Percentiles rank a stretch among this genome's conserved stretches.
These are phyloP conservation scores for Chytriomyces hyalinus DNA, from an alignment of 192 early-diverging fungal genomes.

Conservation along the genomic window DNA sequence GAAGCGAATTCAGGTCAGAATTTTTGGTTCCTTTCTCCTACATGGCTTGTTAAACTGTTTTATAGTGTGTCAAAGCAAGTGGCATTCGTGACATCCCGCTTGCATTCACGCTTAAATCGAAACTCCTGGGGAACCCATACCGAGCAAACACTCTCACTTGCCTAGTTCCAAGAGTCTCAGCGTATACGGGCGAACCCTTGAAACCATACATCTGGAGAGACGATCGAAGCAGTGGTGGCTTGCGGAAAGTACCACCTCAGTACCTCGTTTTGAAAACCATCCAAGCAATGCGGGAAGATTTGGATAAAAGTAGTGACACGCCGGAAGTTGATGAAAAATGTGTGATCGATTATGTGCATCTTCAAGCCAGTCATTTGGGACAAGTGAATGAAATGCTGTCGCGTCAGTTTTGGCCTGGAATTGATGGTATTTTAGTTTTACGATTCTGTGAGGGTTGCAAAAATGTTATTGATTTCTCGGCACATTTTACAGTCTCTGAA, in stretches of 20 bases:
- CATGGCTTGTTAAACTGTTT: conserved; percentile 21
- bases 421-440: conserved; percentile 65
- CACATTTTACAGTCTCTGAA: conserved; percentile 69
- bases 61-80: conserved; percentile 31
- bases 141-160: conserved; percentile 62
- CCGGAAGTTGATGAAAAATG: too few relatives aligned
- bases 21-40: conserved; percentile 16
- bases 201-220: conserved; percentile 85
- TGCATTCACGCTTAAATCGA: conserved; percentile 73
- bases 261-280: conserved; percentile 6
- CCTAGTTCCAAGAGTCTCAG: conserved; percentile 61
- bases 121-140: conserved; percentile 69
- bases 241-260: background rate
- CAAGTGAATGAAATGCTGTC: conserved; percentile 80
- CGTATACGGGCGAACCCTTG: conserved; percentile 75
- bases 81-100: conserved; percentile 64
- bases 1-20: conserved; percentile 7
- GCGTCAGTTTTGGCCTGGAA: conserved; percentile 85
- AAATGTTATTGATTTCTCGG: conserved; percentile 9
- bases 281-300: background rate
- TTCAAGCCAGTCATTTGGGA: conserved; percentile 68
- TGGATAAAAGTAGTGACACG: conserved; percentile 23
- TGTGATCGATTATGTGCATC: conserved; percentile 78
- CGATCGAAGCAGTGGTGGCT: conserved; percentile 28
- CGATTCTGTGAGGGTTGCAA: conserved; percentile 2